Base-by-base conservation (phyloP, 305 asterid genomes). In the Solanum hybrid region DNA sequence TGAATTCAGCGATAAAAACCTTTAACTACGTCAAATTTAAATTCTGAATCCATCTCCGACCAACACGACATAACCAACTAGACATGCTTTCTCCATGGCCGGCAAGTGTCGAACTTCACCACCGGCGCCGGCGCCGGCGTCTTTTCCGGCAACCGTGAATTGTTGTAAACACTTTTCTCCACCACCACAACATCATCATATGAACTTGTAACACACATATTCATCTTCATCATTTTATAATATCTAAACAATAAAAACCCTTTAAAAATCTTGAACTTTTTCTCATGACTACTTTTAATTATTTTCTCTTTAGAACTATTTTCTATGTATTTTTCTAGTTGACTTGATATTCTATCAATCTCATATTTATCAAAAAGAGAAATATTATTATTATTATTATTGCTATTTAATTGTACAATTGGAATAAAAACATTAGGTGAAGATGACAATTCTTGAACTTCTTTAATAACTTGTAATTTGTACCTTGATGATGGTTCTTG, bases 361-460 rank as follows among this genome's bases (percentile, higher is more conserved):
- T 96, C 99, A 27, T 92, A 96, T 12, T 84, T 91, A 89, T 96
- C 98, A 31, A 96, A 90, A 76, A 96, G 98, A 11, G 51, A 56
- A 36, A 95, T 37, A 69, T 3, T 29, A 34, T 60, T 38, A 60
- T 42, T 82, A 42, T 46, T 37, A 69, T 3, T 29, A 34, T 60
- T 32, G 17, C 32, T 38, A 73, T 42, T 82, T 87, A 66, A 27
- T 9, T 17, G 31, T 71, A 32, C 80, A 75, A 31, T 40, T 82
- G 79, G 82, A 75, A 32, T 8, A 31, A 80, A 12, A 85, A 89
- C 32, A 79, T 64, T 51, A 29, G 87, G 40, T 71, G 89, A 27
- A 26, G 88, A 24, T 10, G 89, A 34, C 42, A 24, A 66, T n/a
- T 35, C 82, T 12, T 89, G 86, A 22, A 35, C 86, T 31, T 89